Base-by-base conservation (phyloP, 495 filamentous ascomycete species). In the Penicillium pancosmium region DNA sequence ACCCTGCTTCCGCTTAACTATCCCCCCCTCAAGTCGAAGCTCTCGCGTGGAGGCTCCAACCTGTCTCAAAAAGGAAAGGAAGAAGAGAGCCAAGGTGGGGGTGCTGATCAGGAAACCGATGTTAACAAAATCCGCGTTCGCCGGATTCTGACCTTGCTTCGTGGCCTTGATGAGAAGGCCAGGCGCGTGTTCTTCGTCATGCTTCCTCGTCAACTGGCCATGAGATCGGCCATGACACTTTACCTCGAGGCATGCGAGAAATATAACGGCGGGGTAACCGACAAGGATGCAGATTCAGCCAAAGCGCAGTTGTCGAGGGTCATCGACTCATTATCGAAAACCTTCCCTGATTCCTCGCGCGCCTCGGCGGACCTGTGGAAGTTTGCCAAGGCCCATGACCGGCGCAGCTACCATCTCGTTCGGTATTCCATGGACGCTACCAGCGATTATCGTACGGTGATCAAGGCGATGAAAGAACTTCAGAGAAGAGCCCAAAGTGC, bases 311-410 rank as follows among this genome's bases (percentile, higher is more conserved):
- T 97, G 33, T 84, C 81, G 40, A 81, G 76, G 46, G 78, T 90
- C 7, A 83, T 90, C 50, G 74, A 86, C n/a, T 88, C 85, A 47
- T 69, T 96, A 35, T 79, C 84, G 3, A 88, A 89, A 66, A 84
- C 86, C 15, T 81, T 94, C 18, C 91, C 93, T 2, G 93, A 98
- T 62, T 64, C 84, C 12, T 63, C 80, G 25, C 84, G 86, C 52
- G 84, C 84, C 16, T 81, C 80, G 13, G 82, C 83, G 4, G 91
- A 97, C 68, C 71, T 98, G 2, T 86, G 89, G 78, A 96, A 90
- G 63, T 98, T 97, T 64, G 94, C 91, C 50, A 96, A 95, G 70
- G 79, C 85, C 58, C 91, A 97, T 65, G 92, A 98, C 69, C 88
- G 94, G 41, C 87, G 95, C 51, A 90, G 84, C 65, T 98, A 96